A percentile compares a stretch with the other conserved stretches of the same genome.
Evolutionary conservation across 2,329 filamentous ascomycete genomes (phyloP).

Genomic region (Cephalotrichum gorgonifer): DNA sequence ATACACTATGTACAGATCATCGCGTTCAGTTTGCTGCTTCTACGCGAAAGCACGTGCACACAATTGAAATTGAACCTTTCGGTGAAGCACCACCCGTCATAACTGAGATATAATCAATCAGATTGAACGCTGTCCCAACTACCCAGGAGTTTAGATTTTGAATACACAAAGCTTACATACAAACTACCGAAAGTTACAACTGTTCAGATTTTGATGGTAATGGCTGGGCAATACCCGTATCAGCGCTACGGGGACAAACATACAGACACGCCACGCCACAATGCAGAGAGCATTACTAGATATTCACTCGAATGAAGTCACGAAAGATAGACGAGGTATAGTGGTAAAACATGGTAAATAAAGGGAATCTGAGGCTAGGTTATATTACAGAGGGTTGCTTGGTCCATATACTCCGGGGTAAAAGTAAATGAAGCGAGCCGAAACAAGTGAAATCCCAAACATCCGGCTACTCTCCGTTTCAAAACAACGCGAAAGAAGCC

Average conservation of each 20-base stretch:
- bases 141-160: no score
- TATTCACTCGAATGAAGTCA: no score
- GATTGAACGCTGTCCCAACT: background rate
- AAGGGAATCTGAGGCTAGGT: slow-evolving; percentile 5
- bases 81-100: background rate
- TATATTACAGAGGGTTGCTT: slow-evolving; percentile 6
- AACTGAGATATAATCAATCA: background rate
- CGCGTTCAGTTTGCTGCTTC: background rate
- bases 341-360: background rate
- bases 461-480: slow-evolving; percentile 2
- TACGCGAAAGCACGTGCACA: background rate
- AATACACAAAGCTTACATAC: no score
- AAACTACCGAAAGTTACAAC: no score
- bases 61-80: background rate
- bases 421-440: slow-evolving; percentile 5
- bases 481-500: slow-evolving; percentile 3
- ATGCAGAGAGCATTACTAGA: no score
- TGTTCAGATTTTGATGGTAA: no score
- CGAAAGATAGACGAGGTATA: background rate
- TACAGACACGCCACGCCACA: no score
- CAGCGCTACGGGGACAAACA: no score
- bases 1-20: no score
- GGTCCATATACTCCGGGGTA: slow-evolving; percentile 6
- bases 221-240: no score
- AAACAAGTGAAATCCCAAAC: slow-evolving; percentile 6